Base-by-base conservation (phyloP, 176 grass and related monocot species). In the Triticum urartu region DNA sequence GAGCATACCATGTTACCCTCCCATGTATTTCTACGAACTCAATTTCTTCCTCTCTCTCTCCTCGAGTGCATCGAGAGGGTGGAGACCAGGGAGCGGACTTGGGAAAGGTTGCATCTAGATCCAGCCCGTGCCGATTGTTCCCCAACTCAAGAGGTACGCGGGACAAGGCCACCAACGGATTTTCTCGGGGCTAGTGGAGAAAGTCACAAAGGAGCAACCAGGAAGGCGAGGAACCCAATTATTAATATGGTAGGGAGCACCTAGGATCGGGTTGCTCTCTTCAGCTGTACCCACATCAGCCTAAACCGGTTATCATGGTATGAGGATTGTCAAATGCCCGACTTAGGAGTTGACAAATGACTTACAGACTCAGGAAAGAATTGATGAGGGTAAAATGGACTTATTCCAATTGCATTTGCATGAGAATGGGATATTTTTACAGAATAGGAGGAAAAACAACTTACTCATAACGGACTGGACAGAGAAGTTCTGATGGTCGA, bases 401-500 rank as follows among this genome's bases (percentile, higher is more conserved):
- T 63, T 24, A 63, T 63, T 63, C 60, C 60, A 4, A 21, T 56
- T 72, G 59, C 42, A 60, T 61, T 81, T 79, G 48, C 17, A 75
- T 22, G 56, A 33, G 62, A 71, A 71, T 83, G 65, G 64, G 33
- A 56, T 78, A 22, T 45, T 15, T 8, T 78, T 72, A 24, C 0
- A n/a, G 66, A 34, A 72, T 50, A 60, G 30, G 26, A 77, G 48
- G 34, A 45, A 61, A 25, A 81, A 67, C 5, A 62, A 81, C 84
- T 74, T 96, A 98, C 97, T 90, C 84, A 7, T 92, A 96, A 89
- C 92, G 97, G 61, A 96, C 79, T 60, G 97, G 97, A 79, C 97
- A 98, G 36, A 98, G 91, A 82, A 98, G 92, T 80, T 98, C 94
- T 10, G 97, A 98, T 84, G 97, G 97, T 87, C 85, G 89, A 79